Base-by-base conservation (phyloP, 1,284 basidiomycete species). In the Ustilago lituana region DNA sequence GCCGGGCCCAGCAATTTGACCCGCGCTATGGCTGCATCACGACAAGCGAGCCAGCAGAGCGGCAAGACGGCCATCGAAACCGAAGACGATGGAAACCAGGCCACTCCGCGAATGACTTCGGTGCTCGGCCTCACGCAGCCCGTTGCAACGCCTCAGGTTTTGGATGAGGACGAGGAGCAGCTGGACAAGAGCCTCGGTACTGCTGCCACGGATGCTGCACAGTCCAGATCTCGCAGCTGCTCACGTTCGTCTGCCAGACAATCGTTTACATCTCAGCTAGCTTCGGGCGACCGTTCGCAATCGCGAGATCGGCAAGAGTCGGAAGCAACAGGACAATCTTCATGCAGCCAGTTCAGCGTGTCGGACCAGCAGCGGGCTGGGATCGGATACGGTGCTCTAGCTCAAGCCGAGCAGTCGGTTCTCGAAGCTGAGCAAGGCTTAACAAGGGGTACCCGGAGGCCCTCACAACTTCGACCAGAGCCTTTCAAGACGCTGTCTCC, bases 371-470 rank as follows among this genome's bases (percentile, higher is more conserved):
- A 65, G 17, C 43, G 62, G 15, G 67, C 61, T n/a, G 61, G 48
- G 4, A 65, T 70, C 39, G 77, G 75, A 4, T 76, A 68, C 23
- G 77, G 77, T 14, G 75, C 70, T 2, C 43, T 78, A 3, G 77
- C 75, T 10, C 75, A 75, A 48, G 77, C 77, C 17, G 56, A 64
- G 31, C 61, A 69, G 38, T 62, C 61, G 33, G 65, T 55, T 15
- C 36, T 51, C 20, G 65, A 66, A 26, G 44, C 44, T 22, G 62
- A 56, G 24, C 47, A 45, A 12, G 62, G 58, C 29, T 36, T 49
- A 6, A 27, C 29, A 8, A 43, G 51, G 12, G 12, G 27, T 12
- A 29, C 31, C 4, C 66, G 66, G 19, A 58, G 66, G 22, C 17
- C 61, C 12, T 67, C 73, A 12, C 52, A 64, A 14, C 59, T 61